Evolutionary conservation across 129 eudicot genomes (phyloP).

Genomic region (carrot (Daucus carota)): DH1_v3.0 NC_030388.2:31853001-31853500

Average conservation of each 20-base stretch:
- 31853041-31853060: background rate
- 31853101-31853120: no score
- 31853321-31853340: background rate
- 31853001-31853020: background rate
- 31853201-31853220: slow-evolving; percentile 73
- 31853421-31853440: background rate
- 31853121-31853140: background rate
- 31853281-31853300: background rate
- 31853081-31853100: background rate
- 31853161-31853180: slow-evolving; percentile 75
- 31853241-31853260: slow-evolving; percentile 78
- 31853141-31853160: background rate
- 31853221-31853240: slow-evolving; percentile 75
- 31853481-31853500: background rate
- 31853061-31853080: background rate
- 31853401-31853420: background rate
- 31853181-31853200: slow-evolving; percentile 57
- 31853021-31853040: background rate
- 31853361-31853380: background rate
- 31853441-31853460: background rate
- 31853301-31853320: background rate
- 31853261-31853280: slow-evolving; percentile 68
- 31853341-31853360: background rate
- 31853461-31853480: background rate
- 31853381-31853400: background rate